Base-by-base conservation (phyloP, 1,284 basidiomycete species). In the Papiliotrema terrestris region DNA sequence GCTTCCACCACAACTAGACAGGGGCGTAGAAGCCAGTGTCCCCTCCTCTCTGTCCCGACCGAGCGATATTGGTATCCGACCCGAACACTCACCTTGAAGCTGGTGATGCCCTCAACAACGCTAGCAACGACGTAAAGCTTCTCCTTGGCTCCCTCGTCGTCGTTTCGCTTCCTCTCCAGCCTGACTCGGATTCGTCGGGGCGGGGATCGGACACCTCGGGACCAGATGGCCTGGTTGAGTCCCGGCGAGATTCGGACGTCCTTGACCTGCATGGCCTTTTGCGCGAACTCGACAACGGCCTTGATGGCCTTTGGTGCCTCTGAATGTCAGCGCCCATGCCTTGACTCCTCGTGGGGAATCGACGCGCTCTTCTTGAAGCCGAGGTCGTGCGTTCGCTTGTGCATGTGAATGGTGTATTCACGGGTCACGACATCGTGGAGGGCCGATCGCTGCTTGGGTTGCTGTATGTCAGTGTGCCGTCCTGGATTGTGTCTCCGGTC, bases 121-220 rank as follows among this genome's bases (percentile, higher is more conserved):
- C 84, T 84, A 61, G 89, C 93, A 75, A 92, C 89, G 50, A 91
- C 94, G 84, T 83, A 96, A 56, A 97, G 86, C 82, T 95, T 96
- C 83, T 97, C 93, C 82, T 94, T 95, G 60, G 92, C 91, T 69
- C 87, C 88, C 82, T 96, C 92, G 71, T 94, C 91, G 78, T 96
- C 92, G 77, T 93, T 93, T 72, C 91, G 86, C 91, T 80, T 81
- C 89, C 93, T 86, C 83, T 94, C 91, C 66, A 96, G 86, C 77
- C 90, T 87, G 57, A 97, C 86, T 60, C 93, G 84, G 78, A 96
- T 81, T 63, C 93, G 83, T 75, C 90, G 87, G 45, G 93, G 93
- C 42, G 93, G 89, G 59, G 84, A 86, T 83, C 93, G 92, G 79
- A 97, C 85, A 75, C 75, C 75, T 58, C 73, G 86, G 36, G 84